Conservation (phyloP, 116 monocot species). For the Phalaenopsis hybrid region DNA sequence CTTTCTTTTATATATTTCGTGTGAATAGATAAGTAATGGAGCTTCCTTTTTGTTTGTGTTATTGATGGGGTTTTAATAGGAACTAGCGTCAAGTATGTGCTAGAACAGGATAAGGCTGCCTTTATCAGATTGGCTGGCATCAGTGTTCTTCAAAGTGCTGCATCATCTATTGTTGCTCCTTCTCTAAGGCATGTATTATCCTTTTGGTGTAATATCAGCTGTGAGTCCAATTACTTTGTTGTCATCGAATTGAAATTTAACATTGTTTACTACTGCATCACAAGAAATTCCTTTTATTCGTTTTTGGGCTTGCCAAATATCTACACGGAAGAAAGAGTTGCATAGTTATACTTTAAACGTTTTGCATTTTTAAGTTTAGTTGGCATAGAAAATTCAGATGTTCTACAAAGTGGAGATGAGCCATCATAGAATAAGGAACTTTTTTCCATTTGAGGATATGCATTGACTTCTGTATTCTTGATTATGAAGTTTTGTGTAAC, state of each 20-base stretch:
- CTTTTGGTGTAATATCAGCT: neutral
- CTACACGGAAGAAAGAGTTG: neutral
- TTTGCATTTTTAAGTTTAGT: neutral
- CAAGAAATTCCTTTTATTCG: neutral
- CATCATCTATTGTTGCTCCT: constrained; percentile 84
- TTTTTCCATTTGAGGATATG: neutral
- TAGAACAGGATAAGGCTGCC: constrained; percentile 91
- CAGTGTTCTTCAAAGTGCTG: constrained; percentile 96
- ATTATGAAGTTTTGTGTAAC: neutral
- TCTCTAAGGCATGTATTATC: constrained; percentile 54
- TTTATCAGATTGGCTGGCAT: constrained; percentile 72
- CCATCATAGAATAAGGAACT: neutral
- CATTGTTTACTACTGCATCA: neutral
- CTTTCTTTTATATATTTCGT: neutral
- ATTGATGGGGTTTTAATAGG: constrained; percentile 35
- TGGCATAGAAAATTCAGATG: neutral
- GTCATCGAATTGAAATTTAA: neutral
- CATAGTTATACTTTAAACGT: neutral
- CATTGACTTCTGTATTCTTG: neutral
- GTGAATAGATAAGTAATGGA: neutral
- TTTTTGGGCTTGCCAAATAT: neutral
- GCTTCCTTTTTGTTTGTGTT: neutral
- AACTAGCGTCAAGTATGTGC: constrained; percentile 88
- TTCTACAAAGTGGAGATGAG: neutral
- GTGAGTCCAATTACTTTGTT: neutral